Percentiles rank a stretch among this genome's conserved stretches.
Evolutionary conservation across 169 alveolate species (phyloP).

Genomic region (Plasmodium fragile): DNA sequence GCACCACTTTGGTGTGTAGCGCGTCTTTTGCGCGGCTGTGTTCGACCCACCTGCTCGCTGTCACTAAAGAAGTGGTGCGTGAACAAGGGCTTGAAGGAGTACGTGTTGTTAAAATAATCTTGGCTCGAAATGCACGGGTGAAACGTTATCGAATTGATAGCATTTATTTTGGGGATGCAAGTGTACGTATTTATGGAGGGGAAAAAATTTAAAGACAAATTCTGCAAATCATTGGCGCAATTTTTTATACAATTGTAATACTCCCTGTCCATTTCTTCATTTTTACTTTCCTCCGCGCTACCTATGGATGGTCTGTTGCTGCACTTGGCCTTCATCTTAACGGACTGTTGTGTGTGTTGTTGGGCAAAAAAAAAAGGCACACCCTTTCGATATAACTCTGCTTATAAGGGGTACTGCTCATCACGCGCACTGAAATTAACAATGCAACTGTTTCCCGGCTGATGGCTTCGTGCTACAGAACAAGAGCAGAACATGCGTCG

Average conservation of each 20-base stretch:
- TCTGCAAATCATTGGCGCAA: conserved; percentile 51
- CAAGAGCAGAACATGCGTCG: not conserved
- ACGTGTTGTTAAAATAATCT: conserved; percentile 74
- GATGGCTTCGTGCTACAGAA: not conserved
- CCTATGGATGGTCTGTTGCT: not conserved
- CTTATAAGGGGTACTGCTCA: not conserved
- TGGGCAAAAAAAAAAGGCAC: not conserved
- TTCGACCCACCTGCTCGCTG: conserved; percentile 71
- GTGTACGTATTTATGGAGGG: conserved; percentile 62
- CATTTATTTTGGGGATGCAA: conserved; percentile 65
- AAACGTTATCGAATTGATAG: conserved; percentile 60
- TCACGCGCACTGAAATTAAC: not conserved
- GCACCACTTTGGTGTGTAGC: no score
- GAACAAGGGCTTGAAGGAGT: conserved; percentile 77
- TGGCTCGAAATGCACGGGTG: conserved; percentile 79
- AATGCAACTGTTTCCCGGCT: not conserved
- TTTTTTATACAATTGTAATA: conserved; percentile 52
- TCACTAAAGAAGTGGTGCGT: conserved; percentile 80
- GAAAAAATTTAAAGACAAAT: conserved; percentile 49
- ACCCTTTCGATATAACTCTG: not conserved
- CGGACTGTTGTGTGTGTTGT: not conserved
- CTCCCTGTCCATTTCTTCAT: conserved; percentile 42
- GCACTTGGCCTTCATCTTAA: conserved; percentile 22
- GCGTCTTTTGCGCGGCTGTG: not conserved
- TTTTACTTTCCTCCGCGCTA: conserved; percentile 16